A percentile compares a stretch with the other conserved stretches of the same genome.
These are phyloP conservation scores for Vitis rupestris DNA, from an alignment of 164 flowering plant genomes.

Conservation along the genomic window DNA sequence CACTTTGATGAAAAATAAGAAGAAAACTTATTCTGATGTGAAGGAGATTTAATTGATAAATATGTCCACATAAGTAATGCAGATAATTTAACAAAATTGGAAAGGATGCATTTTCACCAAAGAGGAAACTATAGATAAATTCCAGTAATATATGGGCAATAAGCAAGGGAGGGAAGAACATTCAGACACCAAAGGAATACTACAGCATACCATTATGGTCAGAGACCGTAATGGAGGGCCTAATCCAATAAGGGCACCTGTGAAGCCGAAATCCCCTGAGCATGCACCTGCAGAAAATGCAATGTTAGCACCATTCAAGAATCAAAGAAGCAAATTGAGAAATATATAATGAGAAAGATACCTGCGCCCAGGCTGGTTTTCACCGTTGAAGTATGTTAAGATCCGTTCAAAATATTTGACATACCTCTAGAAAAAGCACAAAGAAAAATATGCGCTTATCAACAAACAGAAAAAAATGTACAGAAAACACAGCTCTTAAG, in stretches of 20 bases:
- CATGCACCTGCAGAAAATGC: conserved; percentile 69
- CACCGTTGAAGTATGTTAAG: conserved; percentile 85
- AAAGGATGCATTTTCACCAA: too few relatives aligned
- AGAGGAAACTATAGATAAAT: too few relatives aligned
- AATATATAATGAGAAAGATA: conserved; percentile 24
- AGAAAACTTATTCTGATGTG: too few relatives aligned
- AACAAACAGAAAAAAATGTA: neutral
- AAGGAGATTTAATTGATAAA: too few relatives aligned
- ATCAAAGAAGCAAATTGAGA: neutral
- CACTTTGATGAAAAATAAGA: too few relatives aligned
- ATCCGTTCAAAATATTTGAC: conserved; percentile 94
- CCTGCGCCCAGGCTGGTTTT: conserved; percentile 94
- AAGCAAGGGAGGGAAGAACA: neutral
- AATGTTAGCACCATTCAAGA: conserved; percentile 3
- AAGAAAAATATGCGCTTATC: conserved; percentile 7
- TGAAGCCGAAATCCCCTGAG: conserved; percentile 97
- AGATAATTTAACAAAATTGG: too few relatives aligned
- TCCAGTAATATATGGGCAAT: neutral
- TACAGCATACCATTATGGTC: conserved; percentile 76
- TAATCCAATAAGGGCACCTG: conserved; percentile 96
- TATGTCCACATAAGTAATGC: too few relatives aligned
- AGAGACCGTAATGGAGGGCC: conserved; percentile 87
- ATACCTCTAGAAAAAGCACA: conserved; percentile 76
- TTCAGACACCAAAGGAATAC: neutral
- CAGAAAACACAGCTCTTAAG: neutral